These are phyloP conservation scores for Mucor ambiguus DNA, from an alignment of 371 early-diverging fungal species.

Conservation along the genomic window DNA sequence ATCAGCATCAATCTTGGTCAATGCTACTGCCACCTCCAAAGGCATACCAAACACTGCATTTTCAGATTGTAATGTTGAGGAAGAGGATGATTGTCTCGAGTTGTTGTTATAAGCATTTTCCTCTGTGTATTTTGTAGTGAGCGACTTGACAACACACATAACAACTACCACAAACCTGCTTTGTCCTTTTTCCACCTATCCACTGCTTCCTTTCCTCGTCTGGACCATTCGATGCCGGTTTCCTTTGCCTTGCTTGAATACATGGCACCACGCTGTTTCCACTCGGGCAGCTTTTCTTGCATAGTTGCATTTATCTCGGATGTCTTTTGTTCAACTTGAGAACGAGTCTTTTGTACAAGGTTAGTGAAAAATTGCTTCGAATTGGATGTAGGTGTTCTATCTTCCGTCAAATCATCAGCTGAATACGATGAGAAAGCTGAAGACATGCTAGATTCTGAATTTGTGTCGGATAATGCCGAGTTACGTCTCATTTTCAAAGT, in stretches of 20 bases:
- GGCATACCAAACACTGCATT: slow-evolving; percentile 59
- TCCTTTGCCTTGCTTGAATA: slow-evolving; percentile 52
- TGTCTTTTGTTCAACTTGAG: slow-evolving; percentile 43
- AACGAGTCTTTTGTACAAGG: slow-evolving; percentile 40
- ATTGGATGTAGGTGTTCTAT: neutral
- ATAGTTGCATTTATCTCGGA: slow-evolving; percentile 50
- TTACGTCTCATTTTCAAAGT: slow-evolving; percentile 9
- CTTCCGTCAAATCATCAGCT: slow-evolving; percentile 7
- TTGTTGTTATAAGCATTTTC: neutral
- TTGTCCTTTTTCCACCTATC: slow-evolving; percentile 57
- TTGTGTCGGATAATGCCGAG: slow-evolving; percentile 4
- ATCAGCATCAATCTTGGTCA: slow-evolving; percentile 55
- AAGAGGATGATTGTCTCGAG: neutral
- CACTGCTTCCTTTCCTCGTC: slow-evolving; percentile 50
- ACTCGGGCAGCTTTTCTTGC: slow-evolving; percentile 53
- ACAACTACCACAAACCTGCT: slow-evolving; percentile 23
- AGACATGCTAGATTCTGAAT: slow-evolving; percentile 19
- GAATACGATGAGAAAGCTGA: slow-evolving; percentile 14
- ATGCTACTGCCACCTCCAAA: slow-evolving; percentile 52
- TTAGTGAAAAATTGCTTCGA: slow-evolving; percentile 30
- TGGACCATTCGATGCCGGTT: slow-evolving; percentile 52
- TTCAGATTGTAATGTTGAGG: slow-evolving; percentile 20
- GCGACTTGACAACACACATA: neutral
- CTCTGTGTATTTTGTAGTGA: neutral
- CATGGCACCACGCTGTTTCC: slow-evolving; percentile 43